A percentile compares a stretch with the other conserved stretches of the same genome.
These are phyloP conservation scores for Colletotrichum sp. DNA, from an alignment of 2,329 filamentous ascomycete species.

Conservation along the genomic window DNA sequence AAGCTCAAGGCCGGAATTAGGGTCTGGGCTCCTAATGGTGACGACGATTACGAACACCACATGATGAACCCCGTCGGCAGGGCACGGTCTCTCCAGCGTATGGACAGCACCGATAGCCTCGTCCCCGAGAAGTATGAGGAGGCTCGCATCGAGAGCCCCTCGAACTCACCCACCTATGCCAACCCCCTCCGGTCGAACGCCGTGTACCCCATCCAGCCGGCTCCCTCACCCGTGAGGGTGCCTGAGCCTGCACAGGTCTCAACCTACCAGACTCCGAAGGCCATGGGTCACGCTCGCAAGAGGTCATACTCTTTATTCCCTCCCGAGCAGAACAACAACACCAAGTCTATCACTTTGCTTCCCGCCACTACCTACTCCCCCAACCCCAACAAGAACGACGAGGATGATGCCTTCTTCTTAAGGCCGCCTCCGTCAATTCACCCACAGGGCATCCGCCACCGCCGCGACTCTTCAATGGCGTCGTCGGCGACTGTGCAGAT, in stretches of 20 bases:
- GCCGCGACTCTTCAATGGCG: slow-evolving; percentile 64
- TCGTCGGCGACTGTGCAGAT: slow-evolving; percentile 76
- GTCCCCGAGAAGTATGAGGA: slow-evolving; percentile 37
- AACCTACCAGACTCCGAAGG: slow-evolving; percentile 23
- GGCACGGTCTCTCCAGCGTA: slow-evolving; percentile 32
- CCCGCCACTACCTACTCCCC: slow-evolving; percentile 54
- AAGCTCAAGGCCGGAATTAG: slow-evolving; percentile 49
- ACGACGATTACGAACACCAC: slow-evolving; percentile 35
- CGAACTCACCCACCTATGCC: slow-evolving; percentile 24
- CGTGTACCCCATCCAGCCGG: slow-evolving; percentile 26
- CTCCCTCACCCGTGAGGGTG: background rate
- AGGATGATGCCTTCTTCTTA: slow-evolving; percentile 8
- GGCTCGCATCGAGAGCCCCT: slow-evolving; percentile 30
- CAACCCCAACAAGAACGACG: background rate
- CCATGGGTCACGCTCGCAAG: slow-evolving; percentile 35
- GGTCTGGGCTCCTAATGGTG: slow-evolving; percentile 40
- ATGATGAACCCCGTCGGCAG: slow-evolving; percentile 38
- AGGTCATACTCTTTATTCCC: slow-evolving; percentile 48
- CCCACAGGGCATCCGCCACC: slow-evolving; percentile 46
- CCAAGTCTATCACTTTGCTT: slow-evolving; percentile 43
- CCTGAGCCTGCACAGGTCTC: slow-evolving; percentile 15
- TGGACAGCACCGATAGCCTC: slow-evolving; percentile 39
- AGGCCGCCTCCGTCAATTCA: slow-evolving; percentile 20
- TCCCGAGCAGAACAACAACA: slow-evolving; percentile 26
- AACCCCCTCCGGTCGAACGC: slow-evolving; percentile 36